Conservation (phyloP, 495 filamentous ascomycete species). For the Xylaria scruposa region DNA sequence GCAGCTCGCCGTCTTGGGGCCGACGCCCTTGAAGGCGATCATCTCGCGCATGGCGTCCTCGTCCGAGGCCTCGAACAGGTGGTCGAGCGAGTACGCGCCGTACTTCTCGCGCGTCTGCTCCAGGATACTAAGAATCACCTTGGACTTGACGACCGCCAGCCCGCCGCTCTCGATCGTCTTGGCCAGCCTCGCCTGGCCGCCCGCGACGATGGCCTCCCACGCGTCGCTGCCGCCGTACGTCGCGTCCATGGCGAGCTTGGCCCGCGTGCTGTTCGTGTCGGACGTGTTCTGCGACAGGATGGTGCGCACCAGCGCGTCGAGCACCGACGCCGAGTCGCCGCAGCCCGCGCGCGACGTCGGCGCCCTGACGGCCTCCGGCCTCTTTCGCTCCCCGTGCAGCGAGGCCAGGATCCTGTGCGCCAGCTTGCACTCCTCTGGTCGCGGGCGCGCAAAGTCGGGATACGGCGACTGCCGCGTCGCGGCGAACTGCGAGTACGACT, state of each 20-base stretch:
- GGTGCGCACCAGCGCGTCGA: conserved; percentile 85
- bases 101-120: conserved; percentile 71
- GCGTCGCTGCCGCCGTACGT: conserved; percentile 76
- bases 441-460: conserved; percentile 71
- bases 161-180: conserved; percentile 78
- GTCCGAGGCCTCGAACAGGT: conserved; percentile 69
- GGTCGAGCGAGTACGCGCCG: conserved; percentile 70
- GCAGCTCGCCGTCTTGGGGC: conserved; percentile 87
- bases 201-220: conserved; percentile 76
- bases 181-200: conserved; percentile 66
- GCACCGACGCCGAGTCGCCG: conserved; percentile 82
- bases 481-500: conserved; percentile 41
- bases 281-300: conserved; percentile 77
- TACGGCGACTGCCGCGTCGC: conserved; percentile 61
- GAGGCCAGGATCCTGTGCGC: conserved; percentile 69
- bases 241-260: conserved; percentile 73
- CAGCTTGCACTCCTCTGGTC: conserved; percentile 70
- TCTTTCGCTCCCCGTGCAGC: conserved; percentile 70
- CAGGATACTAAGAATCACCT: conserved; percentile 74
- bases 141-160: conserved; percentile 74
- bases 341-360: conserved; percentile 77
- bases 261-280: conserved; percentile 66
- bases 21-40: conserved; percentile 78
- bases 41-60: conserved; percentile 75
- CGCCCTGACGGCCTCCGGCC: conserved; percentile 60